Base-by-base conservation (phyloP, 1,284 basidiomycete species). In the Peniophora sp. region DNA sequence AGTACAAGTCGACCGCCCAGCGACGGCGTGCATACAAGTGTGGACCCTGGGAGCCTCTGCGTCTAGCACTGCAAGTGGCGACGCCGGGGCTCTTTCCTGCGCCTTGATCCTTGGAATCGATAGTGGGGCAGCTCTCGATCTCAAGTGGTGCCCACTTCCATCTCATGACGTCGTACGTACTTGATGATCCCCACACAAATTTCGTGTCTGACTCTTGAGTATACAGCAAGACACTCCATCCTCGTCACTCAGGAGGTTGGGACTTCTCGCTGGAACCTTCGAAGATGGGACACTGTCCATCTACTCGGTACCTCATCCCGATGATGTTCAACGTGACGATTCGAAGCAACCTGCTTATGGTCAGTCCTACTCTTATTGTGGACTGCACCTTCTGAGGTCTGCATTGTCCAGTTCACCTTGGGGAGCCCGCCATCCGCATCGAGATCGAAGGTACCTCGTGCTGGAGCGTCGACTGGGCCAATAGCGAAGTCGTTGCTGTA, bases 141-240 rank as follows among this genome's bases (percentile, higher is more conserved):
- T 93, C 15, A 89, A 85, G 65, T 97, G 93, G 92, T 94, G 92
- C 67, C 93, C 92, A 3, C 63, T 91, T 35, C 91, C 91, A 0
- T 78, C 83, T 17, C 79, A 90, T 59, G 89, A 92, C 59, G 51
- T 62, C 2, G 57, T 58, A 41, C 22, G 56, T 53, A 32, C 2
- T 47, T 17, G 45, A 6, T 15, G 11, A 23, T 45, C 15, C 22
- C 49, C n/a, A 36, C 3, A 23, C 18, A 17, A 41, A n/a, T 17
- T 5, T 15, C n/a, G 18, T 5, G 5, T n/a, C 37, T 41, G n/a
- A 17, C 37, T 17, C 18, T n/a, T 5, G 8, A 41, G 37, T 41
- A 41, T 41, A n/a, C 37, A 17, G 15, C 8, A 5, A 5, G 37
- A 15, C n/a, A 20, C 15, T 8, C 8, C 37, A n/a, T 8, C 37